Evolutionary conservation across 352 stramenopile genomes (phyloP).

Genomic region (Pythium rishiriense): DNA sequence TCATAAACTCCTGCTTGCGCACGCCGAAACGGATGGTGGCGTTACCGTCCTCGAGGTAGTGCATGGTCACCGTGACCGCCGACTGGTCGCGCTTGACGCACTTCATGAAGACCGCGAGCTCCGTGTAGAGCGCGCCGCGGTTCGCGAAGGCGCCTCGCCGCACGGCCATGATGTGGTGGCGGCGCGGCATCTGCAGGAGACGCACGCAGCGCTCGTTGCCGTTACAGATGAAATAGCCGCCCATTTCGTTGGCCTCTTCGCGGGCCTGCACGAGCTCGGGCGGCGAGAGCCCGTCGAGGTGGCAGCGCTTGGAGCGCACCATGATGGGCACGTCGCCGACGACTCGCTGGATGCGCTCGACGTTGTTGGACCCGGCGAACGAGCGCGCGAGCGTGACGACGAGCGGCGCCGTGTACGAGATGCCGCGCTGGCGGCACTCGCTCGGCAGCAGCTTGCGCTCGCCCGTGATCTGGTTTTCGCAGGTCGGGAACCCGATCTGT

Average conservation of each 20-base stretch:
- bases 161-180: constrained; percentile 93
- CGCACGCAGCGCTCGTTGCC: constrained; percentile 98
- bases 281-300: constrained; percentile 89
- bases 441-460: constrained; percentile 89
- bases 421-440: constrained; percentile 95
- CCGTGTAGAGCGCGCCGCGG: constrained; percentile 95
- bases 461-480: constrained; percentile 81
- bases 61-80: constrained; percentile 96
- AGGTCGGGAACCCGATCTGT: constrained; percentile 89
- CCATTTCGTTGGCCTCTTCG: constrained; percentile 97
- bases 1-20: constrained; percentile 98
- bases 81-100: constrained; percentile 96
- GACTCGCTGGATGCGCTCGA: constrained; percentile 82
- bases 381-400: constrained; percentile 91
- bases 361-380: constrained; percentile 76
- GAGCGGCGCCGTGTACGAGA: constrained; percentile 96
- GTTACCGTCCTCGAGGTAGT: constrained; percentile 98
- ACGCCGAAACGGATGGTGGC: constrained; percentile 96
- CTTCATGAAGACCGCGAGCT: constrained; percentile 97
- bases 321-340: constrained; percentile 98
- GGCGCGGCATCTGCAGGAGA: constrained; percentile 94
- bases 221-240: constrained; percentile 99
- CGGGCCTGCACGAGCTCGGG: constrained; percentile 84
- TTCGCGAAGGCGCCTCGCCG: constrained; percentile 98
- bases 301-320: constrained; percentile 95